Conservation (phyloP, 192 early-diverging fungal species). For the Coemansia sp. region DNA sequence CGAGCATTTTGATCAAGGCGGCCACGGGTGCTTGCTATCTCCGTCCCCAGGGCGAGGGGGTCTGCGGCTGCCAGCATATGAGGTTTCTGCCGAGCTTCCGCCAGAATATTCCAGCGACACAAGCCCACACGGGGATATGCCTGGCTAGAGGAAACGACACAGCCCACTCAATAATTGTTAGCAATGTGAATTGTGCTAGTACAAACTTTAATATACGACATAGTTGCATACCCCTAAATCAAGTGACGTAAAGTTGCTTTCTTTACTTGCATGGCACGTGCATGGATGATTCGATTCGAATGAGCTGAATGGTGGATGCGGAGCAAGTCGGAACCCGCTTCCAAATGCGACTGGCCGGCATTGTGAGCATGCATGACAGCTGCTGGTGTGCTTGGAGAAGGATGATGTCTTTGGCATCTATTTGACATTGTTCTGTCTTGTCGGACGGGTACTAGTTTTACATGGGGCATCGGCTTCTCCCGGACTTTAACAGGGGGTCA, state of each 20-base stretch:
- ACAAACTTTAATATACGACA: background rate
- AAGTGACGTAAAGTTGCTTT: background rate
- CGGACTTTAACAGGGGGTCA: background rate
- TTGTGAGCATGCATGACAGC: background rate
- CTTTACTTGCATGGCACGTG: background rate
- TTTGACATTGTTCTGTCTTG: background rate
- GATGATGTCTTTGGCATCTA: background rate
- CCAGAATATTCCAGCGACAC: slow-evolving; percentile 7
- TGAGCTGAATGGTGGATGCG: background rate
- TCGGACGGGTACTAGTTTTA: background rate
- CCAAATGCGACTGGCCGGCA: background rate
- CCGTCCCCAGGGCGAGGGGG: background rate
- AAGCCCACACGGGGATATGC: background rate
- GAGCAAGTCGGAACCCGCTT: background rate
- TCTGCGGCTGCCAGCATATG: slow-evolving; percentile 10
- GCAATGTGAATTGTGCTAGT: background rate
- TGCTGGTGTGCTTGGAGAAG: background rate
- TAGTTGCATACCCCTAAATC: background rate
- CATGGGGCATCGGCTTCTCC: background rate
- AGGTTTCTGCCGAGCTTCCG: background rate
- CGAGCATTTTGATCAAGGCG: background rate
- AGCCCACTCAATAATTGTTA: background rate
- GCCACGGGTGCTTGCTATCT: background rate
- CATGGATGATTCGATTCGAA: background rate
- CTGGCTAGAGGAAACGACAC: background rate